These are phyloP conservation scores for Alternaria arbusti DNA, from an alignment of 2,329 filamentous ascomycete genomes.

Conservation along the genomic window DNA sequence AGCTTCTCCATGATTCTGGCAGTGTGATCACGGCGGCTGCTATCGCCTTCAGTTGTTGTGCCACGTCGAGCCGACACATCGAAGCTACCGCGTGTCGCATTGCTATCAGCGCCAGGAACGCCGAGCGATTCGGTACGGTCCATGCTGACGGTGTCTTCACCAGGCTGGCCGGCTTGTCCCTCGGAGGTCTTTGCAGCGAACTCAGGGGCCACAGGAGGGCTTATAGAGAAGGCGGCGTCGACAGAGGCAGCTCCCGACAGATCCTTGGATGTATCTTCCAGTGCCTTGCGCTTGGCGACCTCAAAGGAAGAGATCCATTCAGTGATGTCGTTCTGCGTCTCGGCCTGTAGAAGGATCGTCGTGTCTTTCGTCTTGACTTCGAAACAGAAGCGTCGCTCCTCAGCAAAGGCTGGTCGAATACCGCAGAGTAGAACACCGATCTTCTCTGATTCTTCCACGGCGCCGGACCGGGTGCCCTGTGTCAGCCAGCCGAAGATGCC, in stretches of 20 bases:
- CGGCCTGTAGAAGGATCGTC: conserved; percentile 86
- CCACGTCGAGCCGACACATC: conserved; percentile 66
- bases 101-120: conserved; percentile 64
- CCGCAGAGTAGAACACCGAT: conserved; percentile 95
- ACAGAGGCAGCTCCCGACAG: conserved; percentile 55
- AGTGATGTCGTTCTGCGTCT: conserved; percentile 89
- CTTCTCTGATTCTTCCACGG: conserved; percentile 94
- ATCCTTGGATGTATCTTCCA: conserved; percentile 72
- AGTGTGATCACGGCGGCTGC: conserved; percentile 77
- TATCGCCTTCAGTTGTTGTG: conserved; percentile 70
- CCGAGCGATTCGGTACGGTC: conserved; percentile 72
- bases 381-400: conserved; percentile 95
- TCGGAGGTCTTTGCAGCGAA: conserved; percentile 84
- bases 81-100: conserved; percentile 70
- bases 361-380: conserved; percentile 98
- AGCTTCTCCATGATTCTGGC: conserved; percentile 91
- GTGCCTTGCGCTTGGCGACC: conserved; percentile 87
- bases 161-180: conserved; percentile 62
- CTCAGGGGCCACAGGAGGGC: conserved; percentile 83
- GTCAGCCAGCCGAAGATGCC: conserved; percentile 96
- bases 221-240: conserved; percentile 88
- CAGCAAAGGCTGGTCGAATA: conserved; percentile 85
- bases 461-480: conserved; percentile 77
- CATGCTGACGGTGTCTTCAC: conserved; percentile 59
- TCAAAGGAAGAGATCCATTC: conserved; percentile 96